phyloP scores from a whole-genome alignment of 352 stramenopile species.

The Peronospora farinosa region DNA sequence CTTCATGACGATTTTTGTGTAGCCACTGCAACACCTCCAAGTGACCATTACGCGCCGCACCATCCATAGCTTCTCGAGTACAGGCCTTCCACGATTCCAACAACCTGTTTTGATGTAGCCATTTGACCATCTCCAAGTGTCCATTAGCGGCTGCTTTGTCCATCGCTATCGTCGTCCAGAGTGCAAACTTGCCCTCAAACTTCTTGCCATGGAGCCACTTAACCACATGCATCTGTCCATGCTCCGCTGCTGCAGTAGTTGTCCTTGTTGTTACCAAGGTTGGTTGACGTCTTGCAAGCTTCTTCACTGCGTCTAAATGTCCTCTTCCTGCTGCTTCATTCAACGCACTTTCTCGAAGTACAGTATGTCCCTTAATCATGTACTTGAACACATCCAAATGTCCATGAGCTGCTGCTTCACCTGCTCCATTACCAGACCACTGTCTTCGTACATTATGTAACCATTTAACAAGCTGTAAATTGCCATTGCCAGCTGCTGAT shows the following conservation, averaged over 20 bases:
- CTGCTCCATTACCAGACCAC: slow-evolving; percentile 33
- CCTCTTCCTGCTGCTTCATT: slow-evolving; percentile 28
- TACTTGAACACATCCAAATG: slow-evolving; percentile 35
- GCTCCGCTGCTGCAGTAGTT: slow-evolving; percentile 23
- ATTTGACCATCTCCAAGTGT: slow-evolving; percentile 34
- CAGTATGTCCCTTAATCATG: slow-evolving; percentile 34
- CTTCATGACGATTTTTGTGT: slow-evolving; percentile 22
- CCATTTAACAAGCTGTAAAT: slow-evolving; percentile 34
- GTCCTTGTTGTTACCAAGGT: slow-evolving; percentile 22
- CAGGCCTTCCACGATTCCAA: slow-evolving; percentile 29
- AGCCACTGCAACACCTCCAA: slow-evolving; percentile 29
- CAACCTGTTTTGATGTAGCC: slow-evolving; percentile 34
- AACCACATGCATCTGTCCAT: slow-evolving; percentile 22
- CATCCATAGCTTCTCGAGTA: slow-evolving; percentile 28
- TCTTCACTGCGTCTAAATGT: slow-evolving; percentile 32
- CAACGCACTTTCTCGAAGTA: slow-evolving; percentile 17
- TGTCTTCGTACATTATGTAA: slow-evolving; percentile 24
- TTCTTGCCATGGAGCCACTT: slow-evolving; percentile 34
- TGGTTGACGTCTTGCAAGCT: slow-evolving; percentile 14
- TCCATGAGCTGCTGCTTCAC: slow-evolving; percentile 27
- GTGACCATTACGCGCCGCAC: slow-evolving; percentile 24
- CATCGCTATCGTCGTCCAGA: slow-evolving; percentile 33
- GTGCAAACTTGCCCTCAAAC: slow-evolving; percentile 23
- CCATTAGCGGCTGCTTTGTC: slow-evolving; percentile 26
- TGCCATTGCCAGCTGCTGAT: slow-evolving; percentile 28